A percentile compares a stretch with the other conserved stretches of the same genome.
phyloP scores from a whole-genome alignment of 2,329 filamentous ascomycete genomes.

The Elsinoe fawcettii region DNA sequence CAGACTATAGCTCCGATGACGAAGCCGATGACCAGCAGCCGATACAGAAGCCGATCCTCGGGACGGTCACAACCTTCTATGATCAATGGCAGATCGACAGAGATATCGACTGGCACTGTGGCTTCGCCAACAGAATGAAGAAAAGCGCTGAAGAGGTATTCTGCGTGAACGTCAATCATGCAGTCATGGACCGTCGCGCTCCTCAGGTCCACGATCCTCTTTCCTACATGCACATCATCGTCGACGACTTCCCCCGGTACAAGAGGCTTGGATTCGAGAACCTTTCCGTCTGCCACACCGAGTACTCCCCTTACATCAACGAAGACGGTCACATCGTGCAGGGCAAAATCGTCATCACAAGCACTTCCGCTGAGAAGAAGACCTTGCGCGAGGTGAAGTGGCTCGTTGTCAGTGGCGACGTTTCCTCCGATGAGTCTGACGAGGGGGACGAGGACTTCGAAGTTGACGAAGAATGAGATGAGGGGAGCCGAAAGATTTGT shows the following conservation, averaged over 20 bases:
- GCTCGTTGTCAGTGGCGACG: not conserved
- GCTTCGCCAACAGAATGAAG: not conserved
- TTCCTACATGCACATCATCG: not conserved
- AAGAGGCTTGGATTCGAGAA: not conserved
- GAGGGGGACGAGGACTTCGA: not conserved
- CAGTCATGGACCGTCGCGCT: not conserved
- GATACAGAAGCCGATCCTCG: too few species aligned
- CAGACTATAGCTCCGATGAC: not conserved
- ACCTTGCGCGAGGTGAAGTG: not conserved
- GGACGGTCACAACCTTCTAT: not conserved
- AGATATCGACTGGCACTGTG: not conserved
- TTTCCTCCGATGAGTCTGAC: not conserved
- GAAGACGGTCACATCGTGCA: not conserved
- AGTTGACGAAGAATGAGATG: not conserved
- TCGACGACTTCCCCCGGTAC: not conserved
- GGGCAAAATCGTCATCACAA: not conserved
- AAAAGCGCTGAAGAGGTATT: not conserved
- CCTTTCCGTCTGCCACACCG: not conserved
- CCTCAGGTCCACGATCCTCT: not conserved
- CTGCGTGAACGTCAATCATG: not conserved
- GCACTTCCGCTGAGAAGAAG: not conserved
- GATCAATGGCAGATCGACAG: not conserved
- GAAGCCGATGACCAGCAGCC: not conserved
- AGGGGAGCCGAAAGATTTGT: not conserved
- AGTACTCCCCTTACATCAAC: not conserved